phyloP scores from a whole-genome alignment of 805 yeast genomes.

The Hemisphaericaspora nanyangensis region DNA sequence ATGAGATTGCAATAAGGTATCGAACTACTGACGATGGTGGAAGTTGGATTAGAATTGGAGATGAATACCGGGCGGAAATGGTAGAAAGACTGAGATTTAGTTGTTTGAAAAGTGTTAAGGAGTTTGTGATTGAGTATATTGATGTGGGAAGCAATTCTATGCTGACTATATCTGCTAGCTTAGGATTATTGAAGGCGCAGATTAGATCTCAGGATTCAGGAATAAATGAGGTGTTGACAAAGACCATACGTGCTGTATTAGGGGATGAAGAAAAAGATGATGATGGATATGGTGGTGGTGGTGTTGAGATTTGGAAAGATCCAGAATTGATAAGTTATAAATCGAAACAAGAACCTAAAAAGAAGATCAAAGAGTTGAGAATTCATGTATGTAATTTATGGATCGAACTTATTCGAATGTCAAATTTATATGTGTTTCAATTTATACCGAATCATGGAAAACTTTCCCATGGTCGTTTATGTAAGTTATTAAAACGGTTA shows the following conservation, averaged over 20 bases:
- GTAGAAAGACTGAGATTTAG: neutral
- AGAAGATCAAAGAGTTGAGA: constrained; percentile 19
- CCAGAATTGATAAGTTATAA: constrained; percentile 24
- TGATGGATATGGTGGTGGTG: no score
- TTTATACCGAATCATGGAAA: constrained; percentile 22
- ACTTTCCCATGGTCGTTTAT: constrained; percentile 16
- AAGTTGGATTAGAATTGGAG: no score
- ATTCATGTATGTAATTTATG: constrained; percentile 31
- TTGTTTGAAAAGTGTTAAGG: constrained; percentile 12
- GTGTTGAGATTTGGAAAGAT: constrained; percentile 30
- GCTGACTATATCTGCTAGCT: constrained; percentile 13
- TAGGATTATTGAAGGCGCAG: constrained; percentile 22
- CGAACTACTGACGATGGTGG: neutral
- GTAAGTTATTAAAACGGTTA: constrained; percentile 14
- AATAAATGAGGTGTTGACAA: constrained; percentile 11
- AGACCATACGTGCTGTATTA: constrained; percentile 16
- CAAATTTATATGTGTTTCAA: constrained; percentile 23
- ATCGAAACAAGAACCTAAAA: constrained; percentile 12
- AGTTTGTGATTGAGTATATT: constrained; percentile 4
- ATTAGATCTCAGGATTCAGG: constrained; percentile 13
- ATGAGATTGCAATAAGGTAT: no score
- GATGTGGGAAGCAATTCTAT: neutral
- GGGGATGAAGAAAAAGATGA: constrained; percentile 1
- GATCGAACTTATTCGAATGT: constrained; percentile 31
- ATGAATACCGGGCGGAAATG: no score